Evolutionary conservation across 805 yeast species (phyloP), one percentile per base, ranked within the genome.

Genomic region (Torulaspora gathmanii): DNA sequence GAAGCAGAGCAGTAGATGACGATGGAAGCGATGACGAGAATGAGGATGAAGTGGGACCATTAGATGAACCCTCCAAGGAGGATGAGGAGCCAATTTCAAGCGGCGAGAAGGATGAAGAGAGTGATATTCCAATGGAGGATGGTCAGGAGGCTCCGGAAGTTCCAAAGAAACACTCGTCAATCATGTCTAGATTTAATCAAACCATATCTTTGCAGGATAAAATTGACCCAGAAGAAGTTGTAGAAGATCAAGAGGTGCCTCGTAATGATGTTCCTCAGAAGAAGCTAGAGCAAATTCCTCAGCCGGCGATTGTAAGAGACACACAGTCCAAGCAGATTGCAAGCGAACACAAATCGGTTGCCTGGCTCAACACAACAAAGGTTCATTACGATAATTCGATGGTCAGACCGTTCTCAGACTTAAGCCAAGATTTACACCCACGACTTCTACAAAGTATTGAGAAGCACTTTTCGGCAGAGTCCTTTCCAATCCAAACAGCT

Each of bases 251-350:
- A 1, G 70, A 64, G 22, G 4, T 9, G 11, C 12, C 9, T 8
- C 26, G 4, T 11, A 33, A 28, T 17, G 25, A 31, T 9, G 30
- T 10, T 17, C 13, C 35, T 3, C 47, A 51, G 16, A 73, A 68
- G 56, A 73, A 68, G 36, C 63, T 91, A 33, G 81, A 75, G 5
- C 95, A 96, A 15, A 68, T 91, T 33, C 97, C 98, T 1, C 96
- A 88, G 63, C 95, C 95, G 0, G 80, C 70, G 27, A 52, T 42
- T 9, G 63, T 61, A 1, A 72, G 71, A 6, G 70, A 69, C 46
- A 17, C 26, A 10, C 8, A 26, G 8, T 37, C 51, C 2, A 23
- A 33, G 16, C 48, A 48, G 73, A 23, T 56, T 75, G 33, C 63
- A 81, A 27, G 60, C 63, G 53, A 80, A 74, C 54, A 63, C 73